These are phyloP conservation scores for Dendryphion nanum DNA, from an alignment of 2,329 filamentous ascomycete genomes.

Conservation along the genomic window DNA sequence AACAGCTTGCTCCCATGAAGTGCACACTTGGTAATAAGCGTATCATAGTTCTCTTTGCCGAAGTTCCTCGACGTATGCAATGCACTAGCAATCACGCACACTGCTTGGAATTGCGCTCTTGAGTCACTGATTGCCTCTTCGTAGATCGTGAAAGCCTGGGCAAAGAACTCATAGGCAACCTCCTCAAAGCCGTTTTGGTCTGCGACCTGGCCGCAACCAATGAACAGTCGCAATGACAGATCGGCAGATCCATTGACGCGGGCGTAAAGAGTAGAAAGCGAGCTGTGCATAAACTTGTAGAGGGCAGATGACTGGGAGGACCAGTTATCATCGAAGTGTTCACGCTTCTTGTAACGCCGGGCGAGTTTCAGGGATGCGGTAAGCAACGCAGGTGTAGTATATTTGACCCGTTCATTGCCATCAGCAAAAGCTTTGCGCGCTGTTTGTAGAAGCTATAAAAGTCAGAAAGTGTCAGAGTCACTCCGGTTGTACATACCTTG, in stretches of 20 bases:
- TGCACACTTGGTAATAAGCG: conserved; percentile 94
- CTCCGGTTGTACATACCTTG: conserved; percentile 50
- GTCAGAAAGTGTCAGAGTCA: conserved; percentile 3
- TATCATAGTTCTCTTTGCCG: conserved; percentile 97
- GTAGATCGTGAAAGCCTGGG: conserved; percentile 96
- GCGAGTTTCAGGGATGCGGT: conserved; percentile 89
- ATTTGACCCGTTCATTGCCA: conserved; percentile 92
- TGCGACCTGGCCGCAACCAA: conserved; percentile 87
- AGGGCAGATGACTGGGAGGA: conserved; percentile 72
- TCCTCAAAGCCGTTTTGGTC: conserved; percentile 92
- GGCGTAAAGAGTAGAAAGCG: conserved; percentile 81
- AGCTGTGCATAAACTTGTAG: conserved; percentile 93
- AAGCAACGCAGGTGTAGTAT: conserved; percentile 88
- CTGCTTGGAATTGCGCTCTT: conserved; percentile 94
- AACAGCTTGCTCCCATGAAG: conserved; percentile 94
- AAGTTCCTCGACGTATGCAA: conserved; percentile 88
- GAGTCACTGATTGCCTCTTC: conserved; percentile 96
- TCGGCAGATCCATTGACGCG: conserved; percentile 86
- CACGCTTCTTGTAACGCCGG: conserved; percentile 81
- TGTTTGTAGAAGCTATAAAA: conserved; percentile 71
- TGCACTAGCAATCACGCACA: conserved; percentile 87
- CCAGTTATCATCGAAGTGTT: conserved; percentile 81
- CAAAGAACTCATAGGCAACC: conserved; percentile 96
- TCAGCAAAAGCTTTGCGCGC: conserved; percentile 83
- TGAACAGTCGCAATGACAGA: conserved; percentile 83